Conservation (phyloP, 495 filamentous ascomycete genomes). For the Monascus purpureus region DNA sequence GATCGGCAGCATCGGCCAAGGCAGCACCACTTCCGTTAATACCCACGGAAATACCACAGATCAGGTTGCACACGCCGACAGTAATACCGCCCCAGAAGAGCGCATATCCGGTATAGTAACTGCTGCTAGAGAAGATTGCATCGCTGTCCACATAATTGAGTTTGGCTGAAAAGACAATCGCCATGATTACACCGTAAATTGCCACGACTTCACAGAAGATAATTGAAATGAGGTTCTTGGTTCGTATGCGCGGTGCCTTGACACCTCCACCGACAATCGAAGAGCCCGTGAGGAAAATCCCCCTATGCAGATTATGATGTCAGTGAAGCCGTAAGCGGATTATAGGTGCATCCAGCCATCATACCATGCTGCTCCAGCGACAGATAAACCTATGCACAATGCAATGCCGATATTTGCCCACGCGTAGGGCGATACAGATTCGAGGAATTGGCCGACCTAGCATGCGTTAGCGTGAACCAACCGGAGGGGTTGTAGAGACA, state of each 20-base stretch:
- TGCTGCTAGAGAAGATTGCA: constrained; percentile 44
- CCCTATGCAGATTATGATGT: constrained; percentile 43
- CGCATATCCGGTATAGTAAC: constrained; percentile 92
- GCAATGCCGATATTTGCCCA: constrained; percentile 88
- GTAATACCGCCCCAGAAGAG: constrained; percentile 93
- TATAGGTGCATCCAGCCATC: constrained; percentile 5
- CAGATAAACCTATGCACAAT: constrained; percentile 88
- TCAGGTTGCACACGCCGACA: constrained; percentile 85
- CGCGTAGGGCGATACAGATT: constrained; percentile 82
- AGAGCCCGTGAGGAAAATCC: constrained; percentile 97
- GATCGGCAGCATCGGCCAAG: constrained; percentile 88
- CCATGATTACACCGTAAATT: constrained; percentile 99
- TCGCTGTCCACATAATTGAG: constrained; percentile 42
- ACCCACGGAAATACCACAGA: constrained; percentile 93
- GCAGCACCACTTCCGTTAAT: constrained; percentile 97
- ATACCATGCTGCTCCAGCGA: constrained; percentile 96
- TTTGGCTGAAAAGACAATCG: constrained; percentile 91
- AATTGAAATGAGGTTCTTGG: constrained; percentile 98
- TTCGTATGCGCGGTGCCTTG: constrained; percentile 87
- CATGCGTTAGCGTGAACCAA: constrained; percentile 11
- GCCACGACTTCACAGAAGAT: constrained; percentile 99
- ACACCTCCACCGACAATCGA: constrained; percentile 96
- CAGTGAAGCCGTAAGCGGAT: constrained; percentile 7
- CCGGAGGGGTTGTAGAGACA: neutral
- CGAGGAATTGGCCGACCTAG: constrained; percentile 87